Percentiles rank a stretch among this genome's conserved stretches.
phyloP scores from a whole-genome alignment of 2,329 filamentous ascomycete species.

The Verticillium dahliae region DNA sequence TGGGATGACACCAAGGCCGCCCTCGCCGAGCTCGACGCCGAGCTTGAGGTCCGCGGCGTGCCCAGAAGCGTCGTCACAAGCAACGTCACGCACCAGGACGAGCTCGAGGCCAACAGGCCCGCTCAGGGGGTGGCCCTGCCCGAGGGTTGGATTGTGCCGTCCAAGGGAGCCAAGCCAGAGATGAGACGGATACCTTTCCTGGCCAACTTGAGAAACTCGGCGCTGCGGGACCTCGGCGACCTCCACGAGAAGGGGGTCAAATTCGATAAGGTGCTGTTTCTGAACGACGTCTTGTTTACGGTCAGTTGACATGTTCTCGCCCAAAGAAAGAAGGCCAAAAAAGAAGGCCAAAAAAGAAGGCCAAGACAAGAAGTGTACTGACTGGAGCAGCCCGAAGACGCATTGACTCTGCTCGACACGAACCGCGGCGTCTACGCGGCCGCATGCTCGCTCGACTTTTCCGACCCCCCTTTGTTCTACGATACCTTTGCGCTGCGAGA shows the following conservation, averaged over 20 bases:
- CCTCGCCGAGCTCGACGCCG: constrained; percentile 47
- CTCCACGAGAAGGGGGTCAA: constrained; percentile 40
- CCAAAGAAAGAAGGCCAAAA: background rate
- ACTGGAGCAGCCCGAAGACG: constrained; percentile 40
- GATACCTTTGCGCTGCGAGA: constrained; percentile 59
- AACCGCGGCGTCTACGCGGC: constrained; percentile 53
- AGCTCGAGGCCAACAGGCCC: constrained; percentile 30
- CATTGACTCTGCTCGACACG: constrained; percentile 49
- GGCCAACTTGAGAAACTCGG: constrained; percentile 55
- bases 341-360: background rate
- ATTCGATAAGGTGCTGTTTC: constrained; percentile 53
- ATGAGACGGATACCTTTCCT: constrained; percentile 64
- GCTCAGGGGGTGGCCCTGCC: constrained; percentile 19
- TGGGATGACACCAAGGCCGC: constrained; percentile 62
- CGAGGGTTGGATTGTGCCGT: constrained; percentile 56
- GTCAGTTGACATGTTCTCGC: constrained; percentile 23
- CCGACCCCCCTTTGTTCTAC: constrained; percentile 46
- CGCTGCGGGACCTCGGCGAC: constrained; percentile 51
- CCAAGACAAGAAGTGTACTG: background rate
- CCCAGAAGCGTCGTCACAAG: constrained; percentile 49
- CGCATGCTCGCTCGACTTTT: constrained; percentile 56
- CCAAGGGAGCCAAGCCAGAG: constrained; percentile 44
- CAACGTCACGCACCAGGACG: constrained; percentile 51
- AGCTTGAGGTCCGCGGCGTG: constrained; percentile 46
- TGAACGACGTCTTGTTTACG: constrained; percentile 59